Conservation (phyloP, 1,139 yeast genomes). For the Geotrichum klebahnii region DNA sequence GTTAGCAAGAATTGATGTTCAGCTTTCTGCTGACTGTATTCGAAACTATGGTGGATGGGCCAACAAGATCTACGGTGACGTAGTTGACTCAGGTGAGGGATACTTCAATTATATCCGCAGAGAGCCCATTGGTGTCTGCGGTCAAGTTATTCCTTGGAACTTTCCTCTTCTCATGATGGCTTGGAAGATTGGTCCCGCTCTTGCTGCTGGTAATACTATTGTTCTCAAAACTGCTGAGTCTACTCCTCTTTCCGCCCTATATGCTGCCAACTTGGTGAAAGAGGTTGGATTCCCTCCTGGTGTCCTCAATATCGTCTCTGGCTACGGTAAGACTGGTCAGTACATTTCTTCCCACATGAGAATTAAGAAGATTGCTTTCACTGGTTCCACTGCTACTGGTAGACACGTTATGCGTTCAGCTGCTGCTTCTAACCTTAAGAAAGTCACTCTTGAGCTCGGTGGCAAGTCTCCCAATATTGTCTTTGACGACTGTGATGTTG, state of each 20-base stretch:
- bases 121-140: constrained; percentile 80
- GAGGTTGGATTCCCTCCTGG: constrained; percentile 78
- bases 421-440: constrained; percentile 64
- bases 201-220: constrained; percentile 73
- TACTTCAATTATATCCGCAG: constrained; percentile 58
- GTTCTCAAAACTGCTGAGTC: constrained; percentile 75
- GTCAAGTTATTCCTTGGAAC: constrained; percentile 86
- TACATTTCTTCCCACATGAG: constrained; percentile 65
- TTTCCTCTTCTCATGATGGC: constrained; percentile 80
- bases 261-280: constrained; percentile 53
- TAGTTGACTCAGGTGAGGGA: constrained; percentile 59
- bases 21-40: constrained; percentile 51
- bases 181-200: constrained; percentile 80
- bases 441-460: constrained; percentile 77
- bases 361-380: constrained; percentile 76
- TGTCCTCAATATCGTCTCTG: constrained; percentile 68
- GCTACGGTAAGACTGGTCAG: constrained; percentile 73
- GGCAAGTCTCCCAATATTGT: constrained; percentile 81
- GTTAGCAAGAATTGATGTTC: constrained; percentile 55
- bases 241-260: constrained; percentile 72
- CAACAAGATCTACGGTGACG: constrained; percentile 65
- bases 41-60: constrained; percentile 82
- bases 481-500: constrained; percentile 66
- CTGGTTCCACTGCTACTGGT: constrained; percentile 84
- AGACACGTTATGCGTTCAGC: constrained; percentile 69